These are phyloP conservation scores for Nicotiana noctiflora DNA, from an alignment of 257 asterid species.

Conservation along the genomic window DNA sequence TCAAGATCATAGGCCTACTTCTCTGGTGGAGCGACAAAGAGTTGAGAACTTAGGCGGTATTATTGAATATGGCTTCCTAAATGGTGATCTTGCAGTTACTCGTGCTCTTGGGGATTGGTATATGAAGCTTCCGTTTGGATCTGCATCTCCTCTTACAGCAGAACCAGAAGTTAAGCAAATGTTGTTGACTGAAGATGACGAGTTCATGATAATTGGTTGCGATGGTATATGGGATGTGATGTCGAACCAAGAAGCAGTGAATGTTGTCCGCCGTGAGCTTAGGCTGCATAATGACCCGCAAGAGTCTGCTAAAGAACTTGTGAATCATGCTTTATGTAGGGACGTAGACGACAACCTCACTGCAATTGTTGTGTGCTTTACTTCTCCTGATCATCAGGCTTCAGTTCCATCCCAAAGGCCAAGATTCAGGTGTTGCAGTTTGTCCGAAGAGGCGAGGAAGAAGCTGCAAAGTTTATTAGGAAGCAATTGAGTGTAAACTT, in stretches of 20 bases:
- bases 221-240: constrained; percentile 96
- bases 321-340: constrained; percentile 43
- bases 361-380: constrained; percentile 65
- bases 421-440: constrained; percentile 41
- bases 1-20: constrained; percentile 82
- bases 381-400: constrained; percentile 23
- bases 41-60: constrained; percentile 76
- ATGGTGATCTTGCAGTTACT: constrained; percentile 84
- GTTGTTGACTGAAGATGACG: constrained; percentile 70
- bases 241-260: constrained; percentile 80
- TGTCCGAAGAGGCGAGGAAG: constrained; percentile 70
- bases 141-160: constrained; percentile 75
- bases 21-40: constrained; percentile 52
- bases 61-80: constrained; percentile 68
- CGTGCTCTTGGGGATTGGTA: constrained; percentile 97
- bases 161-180: constrained; percentile 70
- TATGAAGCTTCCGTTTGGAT: constrained; percentile 77
- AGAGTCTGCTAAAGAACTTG: constrained; percentile 64
- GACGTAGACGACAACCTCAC: constrained; percentile 71
- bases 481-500: constrained; percentile 30
- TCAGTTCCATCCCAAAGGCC: constrained; percentile 39
- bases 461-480: constrained; percentile 53
- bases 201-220: constrained; percentile 79
- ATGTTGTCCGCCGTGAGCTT: constrained; percentile 58
- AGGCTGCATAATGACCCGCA: constrained; percentile 56